A percentile compares a stretch with the other conserved stretches of the same genome.
These are phyloP conservation scores for Pelargonium citronellum DNA, from an alignment of 441 rosid genomes.

Conservation along the genomic window DNA sequence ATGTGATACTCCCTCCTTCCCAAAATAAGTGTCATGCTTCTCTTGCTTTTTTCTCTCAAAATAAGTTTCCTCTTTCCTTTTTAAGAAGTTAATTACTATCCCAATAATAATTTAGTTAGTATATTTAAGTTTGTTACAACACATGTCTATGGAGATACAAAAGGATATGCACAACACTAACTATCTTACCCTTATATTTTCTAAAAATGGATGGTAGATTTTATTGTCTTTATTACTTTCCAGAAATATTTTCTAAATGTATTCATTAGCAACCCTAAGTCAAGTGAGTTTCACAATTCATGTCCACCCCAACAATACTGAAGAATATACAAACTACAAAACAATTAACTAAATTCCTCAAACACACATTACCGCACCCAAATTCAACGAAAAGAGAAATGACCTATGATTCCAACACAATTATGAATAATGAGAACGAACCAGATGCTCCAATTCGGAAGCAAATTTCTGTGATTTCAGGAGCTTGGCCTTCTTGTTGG, in stretches of 20 bases:
- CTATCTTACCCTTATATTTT: no score
- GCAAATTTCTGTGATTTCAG: conserved; percentile 92
- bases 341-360: neutral
- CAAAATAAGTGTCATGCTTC: no score
- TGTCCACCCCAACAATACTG: neutral
- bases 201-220: no score
- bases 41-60: no score
- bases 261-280: neutral
- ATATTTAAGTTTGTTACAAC: no score
- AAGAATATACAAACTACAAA: neutral
- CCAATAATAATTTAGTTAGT: no score
- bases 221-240: neutral
- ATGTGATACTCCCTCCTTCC: no score
- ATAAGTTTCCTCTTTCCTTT: no score
- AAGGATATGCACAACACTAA: no score
- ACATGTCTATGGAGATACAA: no score
- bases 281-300: neutral
- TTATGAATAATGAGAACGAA: conserved; percentile 25
- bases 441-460: conserved; percentile 82
- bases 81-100: no score
- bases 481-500: conserved; percentile 94
- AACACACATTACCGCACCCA: neutral
- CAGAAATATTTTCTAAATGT: neutral
- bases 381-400: neutral
- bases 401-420: no score